Base-by-base conservation (phyloP, 176 grass and related monocot genomes). In the Juncus effusus region DNA sequence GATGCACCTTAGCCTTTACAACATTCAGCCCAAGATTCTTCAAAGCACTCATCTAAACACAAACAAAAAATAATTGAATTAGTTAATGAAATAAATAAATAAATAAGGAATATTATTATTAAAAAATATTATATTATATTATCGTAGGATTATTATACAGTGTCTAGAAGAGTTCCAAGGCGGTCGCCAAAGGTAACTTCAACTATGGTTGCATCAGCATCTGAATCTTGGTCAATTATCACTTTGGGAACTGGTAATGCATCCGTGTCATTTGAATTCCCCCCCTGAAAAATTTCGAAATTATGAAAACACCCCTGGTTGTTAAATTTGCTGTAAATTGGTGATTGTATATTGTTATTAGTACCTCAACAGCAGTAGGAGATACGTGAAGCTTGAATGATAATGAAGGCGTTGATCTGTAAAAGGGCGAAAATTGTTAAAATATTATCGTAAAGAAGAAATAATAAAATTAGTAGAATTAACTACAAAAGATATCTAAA, bases 161-260 rank as follows among this genome's bases (percentile, higher is more conserved):
- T 99, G 77, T 99, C 94, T 76, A 99, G 72, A 76, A 99, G 94
- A 82, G 87, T 81, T 10, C 94, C 94, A 51, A 99, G 94, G 73
- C 94, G 94, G 65, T 99, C 88, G 44, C 94, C 94, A 73, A 99
- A 93, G 56, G 94, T 93, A 63, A 99, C 50, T 74, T 90, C 94
- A n/a, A 99, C 94, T 61, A 90, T 82, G 28, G 94, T 99, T 78
- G 94, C 85, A 84, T 99, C 69, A 3, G 88, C 80, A 79, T 99
- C 83, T 44, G 94, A 89, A 79, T 93, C 94, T 78, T 99, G 94
- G 77, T 99, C 94, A 75, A 99, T 89, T 82, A 87, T 90, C 83
- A 99, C 81, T 87, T 89, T 99, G 3, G 94, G 94, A 54, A 78
- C 91, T 65, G 94, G 94, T 78, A 82, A 76, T 86, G 69, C 86